Percentiles rank a stretch among this genome's conserved stretches.
Conservation (phyloP, 345 rosid species). For the Passiflora organensis region DNA sequence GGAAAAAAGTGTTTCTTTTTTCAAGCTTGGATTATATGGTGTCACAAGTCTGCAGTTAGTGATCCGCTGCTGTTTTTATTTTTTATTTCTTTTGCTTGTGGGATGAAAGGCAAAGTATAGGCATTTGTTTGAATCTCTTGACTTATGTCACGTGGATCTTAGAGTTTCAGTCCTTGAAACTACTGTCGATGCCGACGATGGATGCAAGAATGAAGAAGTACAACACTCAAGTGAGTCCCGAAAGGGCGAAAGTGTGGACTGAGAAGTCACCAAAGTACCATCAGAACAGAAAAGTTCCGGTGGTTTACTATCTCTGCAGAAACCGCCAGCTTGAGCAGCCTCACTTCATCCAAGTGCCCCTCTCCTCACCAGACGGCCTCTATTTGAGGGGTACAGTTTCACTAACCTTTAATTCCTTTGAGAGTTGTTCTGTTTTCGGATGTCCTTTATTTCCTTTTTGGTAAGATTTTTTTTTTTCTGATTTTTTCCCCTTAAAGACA, state of each 20-base stretch:
- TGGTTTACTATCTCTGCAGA: constrained; percentile 83
- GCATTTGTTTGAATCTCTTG: too few relatives aligned
- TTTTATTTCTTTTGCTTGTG: too few relatives aligned
- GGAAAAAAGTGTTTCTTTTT: too few relatives aligned
- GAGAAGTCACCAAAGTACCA: constrained; percentile 89
- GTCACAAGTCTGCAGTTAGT: too few relatives aligned
- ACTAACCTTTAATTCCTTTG: background rate
- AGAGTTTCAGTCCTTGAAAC: constrained; percentile 17
- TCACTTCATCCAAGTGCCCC: constrained; percentile 84
- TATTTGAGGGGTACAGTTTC: constrained; percentile 55
- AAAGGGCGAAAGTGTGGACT: constrained; percentile 90
- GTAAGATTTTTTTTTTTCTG: too few relatives aligned
- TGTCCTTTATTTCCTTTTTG: too few relatives aligned
- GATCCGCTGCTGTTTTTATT: too few relatives aligned
- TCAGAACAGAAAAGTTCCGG: constrained; percentile 57
- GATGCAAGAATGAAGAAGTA: constrained; percentile 74
- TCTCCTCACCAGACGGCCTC: constrained; percentile 73
- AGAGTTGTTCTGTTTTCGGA: background rate
- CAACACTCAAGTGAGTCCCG: constrained; percentile 73
- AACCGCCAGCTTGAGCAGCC: constrained; percentile 99
- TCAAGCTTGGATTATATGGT: too few relatives aligned
- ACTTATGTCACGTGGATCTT: constrained; percentile 3
- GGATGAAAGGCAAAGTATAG: too few relatives aligned
- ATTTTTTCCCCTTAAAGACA: too few relatives aligned
- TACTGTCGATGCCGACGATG: constrained; percentile 27